These are phyloP conservation scores for Sonneratia caseolaris DNA, from an alignment of 345 rosid genomes.

Conservation along the genomic window DNA sequence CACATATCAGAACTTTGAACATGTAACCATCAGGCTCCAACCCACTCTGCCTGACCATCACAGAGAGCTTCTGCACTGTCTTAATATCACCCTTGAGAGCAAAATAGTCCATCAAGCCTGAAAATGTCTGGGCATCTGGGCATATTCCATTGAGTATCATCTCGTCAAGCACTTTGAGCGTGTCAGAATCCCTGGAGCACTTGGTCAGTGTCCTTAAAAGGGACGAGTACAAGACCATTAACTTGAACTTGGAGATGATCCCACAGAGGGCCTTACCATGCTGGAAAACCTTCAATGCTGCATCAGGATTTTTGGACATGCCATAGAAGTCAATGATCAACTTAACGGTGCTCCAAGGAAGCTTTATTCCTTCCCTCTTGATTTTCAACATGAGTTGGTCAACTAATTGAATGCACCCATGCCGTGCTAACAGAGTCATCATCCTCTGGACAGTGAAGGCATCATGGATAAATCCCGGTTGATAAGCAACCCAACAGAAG, in stretches of 20 bases:
- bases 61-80: constrained; percentile 58
- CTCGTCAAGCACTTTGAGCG: constrained; percentile 59
- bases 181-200: constrained; percentile 54
- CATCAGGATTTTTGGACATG: constrained; percentile 71
- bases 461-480: constrained; percentile 75
- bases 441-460: constrained; percentile 63
- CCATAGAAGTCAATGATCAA: constrained; percentile 76
- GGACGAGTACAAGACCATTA: constrained; percentile 72
- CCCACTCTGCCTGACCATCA: constrained; percentile 63
- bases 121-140: constrained; percentile 81
- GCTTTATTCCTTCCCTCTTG: constrained; percentile 48
- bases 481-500: constrained; percentile 88
- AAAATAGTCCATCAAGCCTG: constrained; percentile 76
- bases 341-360: constrained; percentile 73
- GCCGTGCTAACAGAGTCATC: constrained; percentile 64
- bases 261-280: constrained; percentile 51
- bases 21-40: constrained; percentile 63
- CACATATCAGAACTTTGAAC: constrained; percentile 64
- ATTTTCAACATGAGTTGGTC: constrained; percentile 59
- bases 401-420: constrained; percentile 58
- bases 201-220: constrained; percentile 69
- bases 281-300: constrained; percentile 65
- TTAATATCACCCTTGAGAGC: constrained; percentile 64
- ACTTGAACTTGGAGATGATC: constrained; percentile 37
- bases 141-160: constrained; percentile 44